phyloP scores from a whole-genome alignment of 192 early-diverging fungal species.

The Podila clonocystis region DNA sequence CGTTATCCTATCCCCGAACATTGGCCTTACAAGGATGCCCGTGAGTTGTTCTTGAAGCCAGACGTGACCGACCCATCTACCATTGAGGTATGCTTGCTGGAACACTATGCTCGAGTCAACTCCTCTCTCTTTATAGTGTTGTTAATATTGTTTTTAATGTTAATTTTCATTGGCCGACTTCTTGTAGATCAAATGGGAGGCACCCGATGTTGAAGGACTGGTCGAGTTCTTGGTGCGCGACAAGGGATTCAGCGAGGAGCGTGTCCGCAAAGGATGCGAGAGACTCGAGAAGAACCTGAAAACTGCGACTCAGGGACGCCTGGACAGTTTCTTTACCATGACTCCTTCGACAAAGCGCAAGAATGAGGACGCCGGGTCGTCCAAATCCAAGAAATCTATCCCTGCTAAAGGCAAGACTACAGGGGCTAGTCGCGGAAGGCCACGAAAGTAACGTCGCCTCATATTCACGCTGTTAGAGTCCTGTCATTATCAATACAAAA shows the following conservation, averaged over 20 bases:
- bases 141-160: neutral
- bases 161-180: neutral
- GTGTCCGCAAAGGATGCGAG: slow-evolving; percentile 81
- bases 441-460: slow-evolving; percentile 24
- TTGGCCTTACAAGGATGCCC: slow-evolving; percentile 92
- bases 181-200: slow-evolving; percentile 73
- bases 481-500: neutral
- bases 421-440: slow-evolving; percentile 28
- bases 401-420: slow-evolving; percentile 29
- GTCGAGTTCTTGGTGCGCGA: slow-evolving; percentile 92
- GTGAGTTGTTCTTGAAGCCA: slow-evolving; percentile 86
- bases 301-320: slow-evolving; percentile 87
- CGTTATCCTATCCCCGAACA: slow-evolving; percentile 85
- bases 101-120: neutral
- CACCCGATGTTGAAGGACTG: slow-evolving; percentile 82
- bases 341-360: slow-evolving; percentile 55
- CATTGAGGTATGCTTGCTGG: slow-evolving; percentile 69
- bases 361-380: slow-evolving; percentile 26
- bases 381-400: slow-evolving; percentile 23
- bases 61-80: slow-evolving; percentile 75
- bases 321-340: slow-evolving; percentile 92
- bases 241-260: slow-evolving; percentile 96
- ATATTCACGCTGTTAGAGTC: neutral
- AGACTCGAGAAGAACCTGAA: slow-evolving; percentile 83
- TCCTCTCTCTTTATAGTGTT: neutral